These are phyloP conservation scores for Blastobotrys illinoisensis DNA, from an alignment of 1,139 yeast species.

Conservation along the genomic window DNA sequence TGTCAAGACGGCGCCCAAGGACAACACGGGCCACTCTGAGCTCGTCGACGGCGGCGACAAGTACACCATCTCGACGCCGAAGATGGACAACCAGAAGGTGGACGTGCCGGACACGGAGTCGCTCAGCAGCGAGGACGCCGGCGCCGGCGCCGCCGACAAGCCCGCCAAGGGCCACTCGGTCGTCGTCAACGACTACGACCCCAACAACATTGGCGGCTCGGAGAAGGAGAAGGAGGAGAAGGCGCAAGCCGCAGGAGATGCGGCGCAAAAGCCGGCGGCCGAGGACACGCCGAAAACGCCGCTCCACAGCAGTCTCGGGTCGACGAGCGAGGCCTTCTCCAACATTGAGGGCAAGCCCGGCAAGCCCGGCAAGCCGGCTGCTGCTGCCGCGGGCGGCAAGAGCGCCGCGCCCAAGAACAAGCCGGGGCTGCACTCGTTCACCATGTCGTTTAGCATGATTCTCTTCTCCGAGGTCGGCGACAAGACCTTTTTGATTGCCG, in stretches of 20 bases:
- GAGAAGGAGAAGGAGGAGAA: constrained; percentile 15
- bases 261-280: not conserved
- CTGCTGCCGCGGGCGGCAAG: constrained; percentile 1
- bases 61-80: constrained; percentile 31
- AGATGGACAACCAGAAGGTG: constrained; percentile 23
- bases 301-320: constrained; percentile 5
- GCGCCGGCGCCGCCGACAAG: constrained; percentile 17
- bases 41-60: constrained; percentile 27
- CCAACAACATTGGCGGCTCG: constrained; percentile 33
- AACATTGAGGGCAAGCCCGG: not conserved
- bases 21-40: constrained; percentile 26
- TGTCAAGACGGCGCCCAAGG: constrained; percentile 35
- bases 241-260: not conserved
- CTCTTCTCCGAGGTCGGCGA: constrained; percentile 93
- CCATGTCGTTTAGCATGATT: constrained; percentile 57
- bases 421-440: constrained; percentile 26
- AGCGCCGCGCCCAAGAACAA: constrained; percentile 4
- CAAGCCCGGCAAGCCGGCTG: not conserved
- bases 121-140: constrained; percentile 15
- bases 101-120: constrained; percentile 24
- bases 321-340: not conserved
- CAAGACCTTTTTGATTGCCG: constrained; percentile 93
- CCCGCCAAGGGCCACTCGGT: constrained; percentile 29
- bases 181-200: constrained; percentile 37
- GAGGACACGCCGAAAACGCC: constrained; percentile 12